phyloP scores from a whole-genome alignment of 176 grass and related monocot genomes.

The Ensete glaucum region DNA sequence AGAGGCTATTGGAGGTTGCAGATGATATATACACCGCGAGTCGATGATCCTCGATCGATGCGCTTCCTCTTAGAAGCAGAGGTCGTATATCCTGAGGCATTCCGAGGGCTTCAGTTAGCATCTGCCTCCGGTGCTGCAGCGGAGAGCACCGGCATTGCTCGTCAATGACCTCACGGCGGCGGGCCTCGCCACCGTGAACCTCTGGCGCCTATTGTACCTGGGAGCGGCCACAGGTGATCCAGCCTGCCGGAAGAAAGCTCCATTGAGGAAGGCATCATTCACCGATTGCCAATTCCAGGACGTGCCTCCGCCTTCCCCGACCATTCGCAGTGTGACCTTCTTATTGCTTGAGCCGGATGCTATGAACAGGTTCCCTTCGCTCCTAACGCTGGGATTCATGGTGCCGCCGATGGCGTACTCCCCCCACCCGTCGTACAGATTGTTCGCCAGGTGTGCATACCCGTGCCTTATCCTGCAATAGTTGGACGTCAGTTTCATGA shows the following conservation, averaged over 20 bases:
- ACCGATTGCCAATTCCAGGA: slow-evolving; percentile 58
- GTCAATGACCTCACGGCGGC: slow-evolving; percentile 37
- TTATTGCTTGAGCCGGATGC: slow-evolving; percentile 31
- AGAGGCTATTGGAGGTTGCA: too few relatives aligned
- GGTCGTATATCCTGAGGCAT: too few relatives aligned
- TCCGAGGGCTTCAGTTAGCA: slow-evolving; percentile 27
- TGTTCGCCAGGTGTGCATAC: slow-evolving; percentile 74
- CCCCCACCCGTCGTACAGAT: slow-evolving; percentile 63
- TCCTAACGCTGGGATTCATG: slow-evolving; percentile 57
- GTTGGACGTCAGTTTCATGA: background rate
- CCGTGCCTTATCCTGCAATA: slow-evolving; percentile 53
- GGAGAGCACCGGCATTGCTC: slow-evolving; percentile 47
- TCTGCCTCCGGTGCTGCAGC: slow-evolving; percentile 23
- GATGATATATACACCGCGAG: too few relatives aligned
- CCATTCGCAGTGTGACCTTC: slow-evolving; percentile 52
- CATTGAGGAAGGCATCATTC: slow-evolving; percentile 54
- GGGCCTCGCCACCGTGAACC: slow-evolving; percentile 29
- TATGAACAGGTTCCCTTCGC: slow-evolving; percentile 67
- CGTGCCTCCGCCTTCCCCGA: background rate
- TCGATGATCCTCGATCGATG: too few relatives aligned
- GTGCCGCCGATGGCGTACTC: slow-evolving; percentile 84
- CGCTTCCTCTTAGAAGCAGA: too few relatives aligned
- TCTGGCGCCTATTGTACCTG: slow-evolving; percentile 49
- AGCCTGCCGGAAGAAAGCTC: slow-evolving; percentile 53
- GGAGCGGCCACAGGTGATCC: slow-evolving; percentile 37